Evolutionary conservation across 1,139 yeast species (phyloP).

Genomic region (Sugiyamaella grinbergsii): DNA sequence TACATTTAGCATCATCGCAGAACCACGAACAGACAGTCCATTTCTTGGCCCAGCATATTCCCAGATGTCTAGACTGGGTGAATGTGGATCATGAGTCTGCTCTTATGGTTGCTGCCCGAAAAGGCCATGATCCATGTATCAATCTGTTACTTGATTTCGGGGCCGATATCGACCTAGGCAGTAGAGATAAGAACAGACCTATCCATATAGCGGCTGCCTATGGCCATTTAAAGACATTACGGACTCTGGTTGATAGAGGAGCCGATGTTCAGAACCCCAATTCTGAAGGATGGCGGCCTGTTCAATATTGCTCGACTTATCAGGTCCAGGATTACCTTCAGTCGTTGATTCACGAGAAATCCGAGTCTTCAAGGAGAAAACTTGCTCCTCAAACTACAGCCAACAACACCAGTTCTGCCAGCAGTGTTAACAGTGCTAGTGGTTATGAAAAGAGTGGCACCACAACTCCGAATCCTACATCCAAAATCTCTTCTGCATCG

Average conservation of each 20-base stretch:
- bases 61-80: conserved; percentile 62
- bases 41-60: conserved; percentile 77
- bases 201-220: conserved; percentile 79
- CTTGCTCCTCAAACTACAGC: conserved; percentile 4
- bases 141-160: conserved; percentile 75
- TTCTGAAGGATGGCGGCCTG: conserved; percentile 68
- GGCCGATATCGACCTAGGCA: conserved; percentile 62
- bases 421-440: too few relatives aligned
- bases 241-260: conserved; percentile 56
- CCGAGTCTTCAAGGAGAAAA: conserved; percentile 18
- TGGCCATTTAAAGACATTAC: conserved; percentile 67
- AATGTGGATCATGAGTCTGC: conserved; percentile 59
- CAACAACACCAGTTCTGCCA: neutral
- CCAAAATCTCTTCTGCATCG: conserved; percentile 8
- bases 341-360: conserved; percentile 38
- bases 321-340: conserved; percentile 44
- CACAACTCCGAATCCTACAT: neutral
- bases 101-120: conserved; percentile 68
- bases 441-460: too few relatives aligned
- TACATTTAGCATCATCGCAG: conserved; percentile 71
- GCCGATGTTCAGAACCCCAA: conserved; percentile 57
- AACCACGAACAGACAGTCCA: conserved; percentile 82
- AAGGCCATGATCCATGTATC: conserved; percentile 71
- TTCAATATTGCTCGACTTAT: conserved; percentile 44
- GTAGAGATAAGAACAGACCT: conserved; percentile 66